These are phyloP conservation scores for Penium margaritaceum DNA, from an alignment of 139 green algal species.

Conservation along the genomic window DNA sequence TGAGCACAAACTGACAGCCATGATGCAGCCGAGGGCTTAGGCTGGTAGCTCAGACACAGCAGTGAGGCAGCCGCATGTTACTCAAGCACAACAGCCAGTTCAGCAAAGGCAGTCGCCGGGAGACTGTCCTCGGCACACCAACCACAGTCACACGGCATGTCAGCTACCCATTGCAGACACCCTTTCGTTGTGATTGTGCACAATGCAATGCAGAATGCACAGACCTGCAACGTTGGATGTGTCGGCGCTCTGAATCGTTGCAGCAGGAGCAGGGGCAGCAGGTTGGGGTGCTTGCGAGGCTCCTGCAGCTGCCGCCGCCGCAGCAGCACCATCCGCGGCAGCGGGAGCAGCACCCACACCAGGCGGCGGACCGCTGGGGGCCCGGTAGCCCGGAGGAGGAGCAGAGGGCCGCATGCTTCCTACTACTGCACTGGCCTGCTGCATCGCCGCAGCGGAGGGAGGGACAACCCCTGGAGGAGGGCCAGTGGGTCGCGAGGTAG, in stretches of 20 bases:
- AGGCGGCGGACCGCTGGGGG: conserved; percentile 5
- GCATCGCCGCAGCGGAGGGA: not conserved
- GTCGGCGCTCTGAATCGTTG: conserved; percentile 40
- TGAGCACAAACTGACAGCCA: no score
- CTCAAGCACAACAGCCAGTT: no score
- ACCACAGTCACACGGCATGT: not conserved
- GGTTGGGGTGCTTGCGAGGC: conserved; percentile 18
- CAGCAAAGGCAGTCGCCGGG: no score
- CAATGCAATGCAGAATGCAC: not conserved
- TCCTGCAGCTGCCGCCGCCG: conserved; percentile 16
- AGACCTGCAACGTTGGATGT: conserved; percentile 31
- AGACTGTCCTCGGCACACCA: not conserved
- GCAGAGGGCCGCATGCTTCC: not conserved
- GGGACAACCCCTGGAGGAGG: conserved; percentile 7
- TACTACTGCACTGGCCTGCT: not conserved
- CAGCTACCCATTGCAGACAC: no score
- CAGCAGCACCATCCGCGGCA: not conserved
- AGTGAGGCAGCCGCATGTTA: not conserved
- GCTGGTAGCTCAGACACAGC: no score
- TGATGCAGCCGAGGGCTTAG: no score
- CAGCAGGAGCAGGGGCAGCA: conserved; percentile 11
- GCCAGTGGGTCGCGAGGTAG: not conserved
- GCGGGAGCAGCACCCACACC: not conserved
- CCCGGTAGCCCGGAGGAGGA: not conserved
- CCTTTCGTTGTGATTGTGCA: no score